phyloP scores from a whole-genome alignment of 169 alveolate genomes.

The Plasmodium fragile region DNA sequence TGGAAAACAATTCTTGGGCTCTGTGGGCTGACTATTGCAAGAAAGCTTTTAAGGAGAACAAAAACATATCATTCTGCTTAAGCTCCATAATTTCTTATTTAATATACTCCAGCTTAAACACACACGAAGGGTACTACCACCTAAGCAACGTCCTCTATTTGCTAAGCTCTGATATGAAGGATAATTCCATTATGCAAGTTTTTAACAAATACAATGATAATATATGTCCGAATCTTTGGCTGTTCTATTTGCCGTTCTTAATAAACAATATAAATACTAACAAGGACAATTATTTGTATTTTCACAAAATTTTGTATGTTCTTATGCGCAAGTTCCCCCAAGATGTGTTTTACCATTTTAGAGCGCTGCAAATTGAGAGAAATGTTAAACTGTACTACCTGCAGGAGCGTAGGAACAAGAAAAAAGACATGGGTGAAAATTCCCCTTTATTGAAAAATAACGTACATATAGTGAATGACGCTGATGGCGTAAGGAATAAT shows the following conservation, averaged over 20 bases:
- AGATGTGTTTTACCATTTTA: slow-evolving; percentile 59
- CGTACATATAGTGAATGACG: neutral
- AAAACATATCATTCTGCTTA: slow-evolving; percentile 31
- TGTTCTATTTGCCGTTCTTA: slow-evolving; percentile 62
- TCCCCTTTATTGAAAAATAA: neutral
- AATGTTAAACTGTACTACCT: slow-evolving; percentile 20
- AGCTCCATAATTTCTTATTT: slow-evolving; percentile 69
- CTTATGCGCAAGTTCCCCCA: slow-evolving; percentile 64
- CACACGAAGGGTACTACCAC: slow-evolving; percentile 30
- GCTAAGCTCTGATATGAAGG: slow-evolving; percentile 32
- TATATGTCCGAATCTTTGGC: slow-evolving; percentile 57
- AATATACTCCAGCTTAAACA: slow-evolving; percentile 57
- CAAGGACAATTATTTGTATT: slow-evolving; percentile 33
- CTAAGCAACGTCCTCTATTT: slow-evolving; percentile 61
- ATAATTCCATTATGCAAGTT: slow-evolving; percentile 32
- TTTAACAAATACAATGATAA: slow-evolving; percentile 64
- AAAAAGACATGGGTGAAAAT: neutral
- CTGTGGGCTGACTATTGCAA: slow-evolving; percentile 68
- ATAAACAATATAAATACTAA: slow-evolving; percentile 49
- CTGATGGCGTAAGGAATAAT: neutral
- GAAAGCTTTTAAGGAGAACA: slow-evolving; percentile 35
- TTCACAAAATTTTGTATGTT: slow-evolving; percentile 61
- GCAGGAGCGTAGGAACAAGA: slow-evolving; percentile 10
- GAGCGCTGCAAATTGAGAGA: slow-evolving; percentile 42
- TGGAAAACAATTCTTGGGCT: slow-evolving; percentile 56